Conservation (phyloP, 2,329 filamentous ascomycete genomes). For the Polychaeton citri region DNA sequence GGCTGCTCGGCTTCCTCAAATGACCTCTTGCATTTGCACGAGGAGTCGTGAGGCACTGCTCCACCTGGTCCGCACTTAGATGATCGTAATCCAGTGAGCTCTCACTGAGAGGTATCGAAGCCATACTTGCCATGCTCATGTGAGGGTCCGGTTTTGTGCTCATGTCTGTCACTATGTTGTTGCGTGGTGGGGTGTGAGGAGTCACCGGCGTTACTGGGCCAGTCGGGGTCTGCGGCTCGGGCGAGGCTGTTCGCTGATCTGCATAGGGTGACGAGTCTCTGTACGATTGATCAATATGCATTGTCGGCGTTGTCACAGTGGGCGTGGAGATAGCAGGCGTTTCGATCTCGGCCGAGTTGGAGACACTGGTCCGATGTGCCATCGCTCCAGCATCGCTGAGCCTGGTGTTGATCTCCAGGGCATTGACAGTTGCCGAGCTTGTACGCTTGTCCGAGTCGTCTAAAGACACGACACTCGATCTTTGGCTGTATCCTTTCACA, state of each 20-base stretch:
- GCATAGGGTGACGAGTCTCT: not conserved
- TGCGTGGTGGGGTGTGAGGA: slow-evolving; percentile 2
- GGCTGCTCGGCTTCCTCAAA: slow-evolving; percentile 17
- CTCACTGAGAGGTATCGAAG: slow-evolving; percentile 18
- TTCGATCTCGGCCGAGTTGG: too few relatives aligned
- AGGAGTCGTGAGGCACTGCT: slow-evolving; percentile 19
- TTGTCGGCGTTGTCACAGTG: too few relatives aligned
- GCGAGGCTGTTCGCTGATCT: slow-evolving; percentile 1
- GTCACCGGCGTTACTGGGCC: slow-evolving; percentile 4
- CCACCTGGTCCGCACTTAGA: slow-evolving; percentile 15
- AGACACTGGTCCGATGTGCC: too few relatives aligned
- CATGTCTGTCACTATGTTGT: not conserved
- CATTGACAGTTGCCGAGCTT: not conserved
- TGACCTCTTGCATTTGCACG: slow-evolving; percentile 13
- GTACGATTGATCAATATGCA: not conserved
- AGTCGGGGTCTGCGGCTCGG: slow-evolving; percentile 6
- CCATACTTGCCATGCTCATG: slow-evolving; percentile 15
- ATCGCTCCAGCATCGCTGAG: too few relatives aligned
- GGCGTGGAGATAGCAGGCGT: too few relatives aligned
- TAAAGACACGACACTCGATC: too few relatives aligned
- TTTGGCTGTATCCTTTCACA: too few relatives aligned
- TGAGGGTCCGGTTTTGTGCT: slow-evolving; percentile 4
- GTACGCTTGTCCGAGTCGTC: too few relatives aligned
- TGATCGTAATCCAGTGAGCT: slow-evolving; percentile 19
- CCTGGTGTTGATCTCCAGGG: too few relatives aligned